These are phyloP conservation scores for Vitellaria paradoxa DNA, from an alignment of 179 eudicot species.

Conservation along the genomic window DNA sequence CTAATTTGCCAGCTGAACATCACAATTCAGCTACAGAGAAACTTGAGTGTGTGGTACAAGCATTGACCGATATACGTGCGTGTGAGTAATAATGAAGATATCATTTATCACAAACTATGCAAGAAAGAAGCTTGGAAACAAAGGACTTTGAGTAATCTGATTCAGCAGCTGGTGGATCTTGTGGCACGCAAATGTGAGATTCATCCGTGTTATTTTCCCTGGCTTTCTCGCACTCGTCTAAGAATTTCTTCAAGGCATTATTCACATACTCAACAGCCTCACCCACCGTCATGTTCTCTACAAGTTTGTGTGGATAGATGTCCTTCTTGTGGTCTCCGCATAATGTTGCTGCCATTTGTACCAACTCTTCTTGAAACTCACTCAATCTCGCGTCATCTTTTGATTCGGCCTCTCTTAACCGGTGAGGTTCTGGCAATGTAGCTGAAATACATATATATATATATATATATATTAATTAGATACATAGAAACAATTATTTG, in stretches of 20 bases:
- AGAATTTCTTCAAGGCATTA: constrained; percentile 40
- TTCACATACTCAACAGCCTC: constrained; percentile 51
- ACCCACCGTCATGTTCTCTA: constrained; percentile 54
- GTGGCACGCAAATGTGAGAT: constrained; percentile 28
- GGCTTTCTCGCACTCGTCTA: constrained; percentile 48
- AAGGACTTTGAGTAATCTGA: constrained; percentile 20
- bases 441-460: constrained; percentile 25
- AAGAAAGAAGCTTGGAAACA: constrained; percentile 41
- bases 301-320: constrained; percentile 43
- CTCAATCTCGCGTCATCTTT: constrained; percentile 44
- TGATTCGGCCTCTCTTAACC: constrained; percentile 34
- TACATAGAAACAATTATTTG: too few species aligned
- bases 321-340: constrained; percentile 56
- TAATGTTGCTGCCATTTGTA: constrained; percentile 58
- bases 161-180: not conserved
- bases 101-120: constrained; percentile 25
- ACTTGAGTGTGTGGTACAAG: not conserved
- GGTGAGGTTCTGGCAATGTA: constrained; percentile 55
- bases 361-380: constrained; percentile 66
- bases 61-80: not conserved
- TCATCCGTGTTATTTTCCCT: constrained; percentile 40
- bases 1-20: too few species aligned
- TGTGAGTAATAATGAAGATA: not conserved
- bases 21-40: too few species aligned
- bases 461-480: too few species aligned